phyloP scores from a whole-genome alignment of 495 filamentous ascomycete species.

The Aspergillus cristatus region DNA sequence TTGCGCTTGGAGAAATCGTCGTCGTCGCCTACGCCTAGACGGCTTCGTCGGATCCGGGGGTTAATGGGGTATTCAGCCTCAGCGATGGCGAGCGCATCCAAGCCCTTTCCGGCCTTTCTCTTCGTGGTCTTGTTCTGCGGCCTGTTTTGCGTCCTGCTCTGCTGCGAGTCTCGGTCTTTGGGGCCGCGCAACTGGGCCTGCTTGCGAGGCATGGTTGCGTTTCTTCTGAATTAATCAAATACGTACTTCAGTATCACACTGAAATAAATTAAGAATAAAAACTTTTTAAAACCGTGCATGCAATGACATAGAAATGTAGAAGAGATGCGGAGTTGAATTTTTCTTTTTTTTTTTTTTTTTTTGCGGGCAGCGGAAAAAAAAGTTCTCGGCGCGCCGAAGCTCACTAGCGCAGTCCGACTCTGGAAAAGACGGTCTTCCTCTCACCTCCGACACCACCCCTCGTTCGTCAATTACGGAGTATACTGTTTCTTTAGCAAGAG shows the following conservation, averaged over 20 bases:
- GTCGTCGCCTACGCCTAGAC: slow-evolving; percentile 47
- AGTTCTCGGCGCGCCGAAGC: slow-evolving; percentile 30
- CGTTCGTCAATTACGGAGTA: slow-evolving; percentile 8
- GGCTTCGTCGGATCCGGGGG: slow-evolving; percentile 42
- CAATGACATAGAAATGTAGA: no score
- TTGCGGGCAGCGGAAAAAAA: slow-evolving; percentile 24
- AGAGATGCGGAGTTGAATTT: no score
- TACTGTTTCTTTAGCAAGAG: slow-evolving; percentile 2
- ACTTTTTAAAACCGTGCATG: neutral
- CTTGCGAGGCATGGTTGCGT: slow-evolving; percentile 54
- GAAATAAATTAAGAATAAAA: neutral
- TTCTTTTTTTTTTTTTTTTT: no score
- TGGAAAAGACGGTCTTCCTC: slow-evolving; percentile 12
- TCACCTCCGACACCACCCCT: slow-evolving; percentile 10
- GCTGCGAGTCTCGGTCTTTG: slow-evolving; percentile 39
- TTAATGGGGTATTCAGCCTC: slow-evolving; percentile 47
- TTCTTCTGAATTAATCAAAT: slow-evolving; percentile 5
- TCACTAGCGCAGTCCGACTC: slow-evolving; percentile 19
- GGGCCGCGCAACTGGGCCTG: slow-evolving; percentile 43
- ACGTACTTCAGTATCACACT: neutral
- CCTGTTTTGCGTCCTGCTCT: no score
- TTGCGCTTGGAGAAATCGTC: slow-evolving; percentile 36
- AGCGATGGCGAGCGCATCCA: slow-evolving; percentile 83
- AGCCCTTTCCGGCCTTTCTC: slow-evolving; percentile 46
- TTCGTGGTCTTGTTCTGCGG: slow-evolving; percentile 29